Base-by-base conservation (phyloP, 2,329 filamentous ascomycete species). In the Epichloe hybrida region DNA sequence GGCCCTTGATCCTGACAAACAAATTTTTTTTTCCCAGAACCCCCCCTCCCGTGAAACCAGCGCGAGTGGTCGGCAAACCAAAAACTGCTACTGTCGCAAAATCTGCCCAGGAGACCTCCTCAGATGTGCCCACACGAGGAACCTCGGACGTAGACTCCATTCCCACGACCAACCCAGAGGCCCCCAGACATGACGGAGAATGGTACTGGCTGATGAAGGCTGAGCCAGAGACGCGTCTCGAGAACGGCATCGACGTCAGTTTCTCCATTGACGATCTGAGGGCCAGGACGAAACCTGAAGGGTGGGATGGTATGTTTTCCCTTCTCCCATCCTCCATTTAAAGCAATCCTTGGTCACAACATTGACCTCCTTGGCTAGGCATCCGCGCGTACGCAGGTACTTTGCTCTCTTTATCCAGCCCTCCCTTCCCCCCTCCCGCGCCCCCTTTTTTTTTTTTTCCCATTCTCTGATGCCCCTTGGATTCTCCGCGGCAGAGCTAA, bases 241-340 rank as follows among this genome's bases (percentile, higher is more conserved):
- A 95, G 64, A 91, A 89, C 50, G 91, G 89, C 1, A 73, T 86
- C 48, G 90, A 97, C 63, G 88, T 96, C 44, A 85, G 81, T 57
- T 98, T 97, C 69, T 94, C 89, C 1, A 96, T 98, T 60, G 89
- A 97, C 60, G 90, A 97, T 64, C 70, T 98, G 37, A 76, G 78
- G 13, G 77, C 79, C 0, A 84, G 80, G 60, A 81, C 73, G 0
- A 76, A 79, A 59, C 88, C 91, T 2, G 91, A 97, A 62, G 83
- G 87, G 1, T 98, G 93, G 93, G 86, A 94, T 68, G 93, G 88
- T 86, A 69, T 63, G 23, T 7, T 79, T 73, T 36, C 15, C 35
- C 49, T 53, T 6, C 4, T 20, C 23, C 13, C 15, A 2, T 41
- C 9, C 2, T 1, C 43, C 34, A n/a, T 23, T 36, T 5, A 12